Evolutionary conservation across 75 land plant species (phyloP), one percentile per base, ranked within the genome.

Genomic region (Picea glauca): DNA sequence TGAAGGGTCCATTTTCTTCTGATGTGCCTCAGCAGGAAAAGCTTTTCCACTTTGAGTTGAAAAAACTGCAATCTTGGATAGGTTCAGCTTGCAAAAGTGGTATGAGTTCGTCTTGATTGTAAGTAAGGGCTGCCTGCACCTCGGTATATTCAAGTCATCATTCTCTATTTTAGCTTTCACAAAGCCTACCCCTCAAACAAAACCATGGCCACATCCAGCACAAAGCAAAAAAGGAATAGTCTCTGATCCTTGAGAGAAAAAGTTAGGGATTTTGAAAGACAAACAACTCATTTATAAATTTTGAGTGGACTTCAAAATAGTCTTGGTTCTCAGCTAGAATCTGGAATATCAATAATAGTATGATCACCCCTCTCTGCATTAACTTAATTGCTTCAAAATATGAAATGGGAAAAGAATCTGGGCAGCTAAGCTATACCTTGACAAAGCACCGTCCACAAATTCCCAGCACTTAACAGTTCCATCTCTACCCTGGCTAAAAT

Each of bases 391-490:
- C 74, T 43, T 70, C 74, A 70, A 70, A 70, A 40, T 40, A n/a
- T 40, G 54, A 11, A 43, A 50, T 9, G 43, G 13, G n/a, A 70
- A 70, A 13, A 43, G 6, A 38, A 58, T 3, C 32, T 30, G 18
- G 77, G 30, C 18, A 57, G n/a, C 13, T 21, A 57, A 77, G 50
- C 18, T 5, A 65, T 58, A 90, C 97, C 97, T 87, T 58, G 96
- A 95, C 66, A 93, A 65, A 75, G 79, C 77, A 40, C 90, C 90
- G 31, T 93, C 89, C 63, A 83, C 89, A 58, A 95, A 77, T 60
- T 91, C 91, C 98, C 98, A 95, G 78, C 84, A 91, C 81, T 95
- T 95, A 11, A 94, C 87, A 73, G 94, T 90, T 74, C 98, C 98
- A 85, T 95, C 98, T 78, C 94, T 90, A 66, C 98, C 96, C 80